phyloP scores from a whole-genome alignment of 2,329 filamentous ascomycete genomes.

The Rutstroemia sydowiana region DNA sequence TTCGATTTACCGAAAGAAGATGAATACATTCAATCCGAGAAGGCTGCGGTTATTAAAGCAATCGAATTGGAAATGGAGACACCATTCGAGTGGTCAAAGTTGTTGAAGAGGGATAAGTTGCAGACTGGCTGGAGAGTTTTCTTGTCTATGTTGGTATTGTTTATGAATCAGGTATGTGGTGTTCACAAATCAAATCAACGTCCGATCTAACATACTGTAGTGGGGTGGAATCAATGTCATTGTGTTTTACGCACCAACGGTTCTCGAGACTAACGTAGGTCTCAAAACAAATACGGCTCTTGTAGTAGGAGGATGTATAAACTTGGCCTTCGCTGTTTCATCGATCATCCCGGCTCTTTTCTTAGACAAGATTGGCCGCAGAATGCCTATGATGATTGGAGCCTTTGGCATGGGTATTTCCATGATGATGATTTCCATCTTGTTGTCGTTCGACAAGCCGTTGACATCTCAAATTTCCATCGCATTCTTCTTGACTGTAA shows the following conservation, averaged over 20 bases:
- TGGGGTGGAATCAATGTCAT: constrained; percentile 17
- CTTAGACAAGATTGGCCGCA: constrained; percentile 74
- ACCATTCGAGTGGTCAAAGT: constrained; percentile 16
- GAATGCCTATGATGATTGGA: constrained; percentile 68
- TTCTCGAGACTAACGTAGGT: constrained; percentile 54
- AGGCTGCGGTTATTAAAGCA: constrained; percentile 30
- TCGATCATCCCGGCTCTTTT: constrained; percentile 76
- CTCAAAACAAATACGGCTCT: constrained; percentile 41
- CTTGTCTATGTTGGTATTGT: constrained; percentile 11
- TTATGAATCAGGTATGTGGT: neutral
- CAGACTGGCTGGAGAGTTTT: constrained; percentile 18
- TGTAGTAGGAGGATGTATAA: constrained; percentile 26
- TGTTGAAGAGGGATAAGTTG: constrained; percentile 15
- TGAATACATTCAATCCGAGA: constrained; percentile 21
- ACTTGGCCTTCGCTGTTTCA: constrained; percentile 50
- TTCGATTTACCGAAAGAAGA: constrained; percentile 14
- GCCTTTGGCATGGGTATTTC: constrained; percentile 42
- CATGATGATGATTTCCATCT: constrained; percentile 44
- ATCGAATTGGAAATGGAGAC: constrained; percentile 26
- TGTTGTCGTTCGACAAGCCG: constrained; percentile 18
- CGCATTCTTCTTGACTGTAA: neutral
- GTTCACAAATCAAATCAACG: neutral
- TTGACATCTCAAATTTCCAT: neutral
- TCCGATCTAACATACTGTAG: constrained; percentile 25
- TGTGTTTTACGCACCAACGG: constrained; percentile 34